Base-by-base conservation (phyloP, 169 alveolate species). In the Theileria annulata region DNA sequence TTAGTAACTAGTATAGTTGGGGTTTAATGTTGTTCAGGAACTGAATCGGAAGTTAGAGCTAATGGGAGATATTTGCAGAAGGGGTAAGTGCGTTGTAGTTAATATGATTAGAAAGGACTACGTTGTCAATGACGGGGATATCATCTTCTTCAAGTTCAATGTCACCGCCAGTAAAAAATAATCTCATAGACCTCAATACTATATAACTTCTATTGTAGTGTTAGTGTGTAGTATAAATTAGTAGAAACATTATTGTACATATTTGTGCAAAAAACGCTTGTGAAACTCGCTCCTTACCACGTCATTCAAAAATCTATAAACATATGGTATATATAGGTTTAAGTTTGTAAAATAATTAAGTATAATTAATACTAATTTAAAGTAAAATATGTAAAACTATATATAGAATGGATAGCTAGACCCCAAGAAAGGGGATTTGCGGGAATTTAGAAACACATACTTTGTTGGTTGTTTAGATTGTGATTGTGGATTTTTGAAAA, bases 61-160 rank as follows among this genome's bases (percentile, higher is more conserved):
- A 97, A 95, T 80, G 98, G 99, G 19, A 90, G 90, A 58, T 96
- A 97, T 77, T 79, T 95, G 66, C 94, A 94, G 85, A 92, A 93
- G 78, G 99, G 99, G 85, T 77, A 33, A 51, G 63, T 6, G 2
- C n/a, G 13, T 3, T 64, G 13, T 13, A 25, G 35, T 21, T 28
- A 13, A n/a, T 4, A 10, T 33, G 30, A 10, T 12, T 60, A 77
- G 85, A 28, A 98, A 97, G 91, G 98, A 97, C 71, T 98, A 98
- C 79, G 97, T 94, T 25, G 99, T 98, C 42, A 95, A 93, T 49
- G 99, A 98, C 90, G 99, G 99, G 17, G 99, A 98, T 86, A 96
- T 97, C 58, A 93, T 97, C 30, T 97, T 95, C 91, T 98, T 98
- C 95, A 98, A 97, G 88, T 98, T 98, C 92, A 98, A 98, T 86